Evolutionary conservation across 768 basidiomycete genomes (phyloP), one percentile per base, ranked within the genome.

Genomic region (Suillus lakei): DNA sequence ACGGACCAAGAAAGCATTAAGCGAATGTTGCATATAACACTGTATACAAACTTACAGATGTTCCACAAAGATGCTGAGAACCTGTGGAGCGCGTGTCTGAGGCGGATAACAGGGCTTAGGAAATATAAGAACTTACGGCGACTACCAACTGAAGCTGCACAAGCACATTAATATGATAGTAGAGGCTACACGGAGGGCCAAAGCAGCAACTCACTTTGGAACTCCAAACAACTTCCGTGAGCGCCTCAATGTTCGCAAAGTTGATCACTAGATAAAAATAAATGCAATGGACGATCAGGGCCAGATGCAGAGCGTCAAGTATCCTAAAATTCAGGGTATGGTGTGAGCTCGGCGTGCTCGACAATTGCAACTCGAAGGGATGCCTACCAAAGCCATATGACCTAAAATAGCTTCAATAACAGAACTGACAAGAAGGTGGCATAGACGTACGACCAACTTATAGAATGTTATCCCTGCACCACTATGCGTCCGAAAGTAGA

Each of bases 201-300:
- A 56, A 36, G n/a, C 6, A 36, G 15, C 4, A 13, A 46, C 61
- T 50, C 16, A 54, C 61, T 36, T 62, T 46, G 30, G 63, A 39
- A n/a, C 41, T 28, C 80, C 79, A 79, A 30, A 71, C 77, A 4
- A 78, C 73, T 9, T 62, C 70, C 8, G 72, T 60, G 36, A 81
- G 62, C 28, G 70, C 71, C 9, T 60, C 1, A 2, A 76, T 74
- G 65, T 78, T 76, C 38, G 61, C 70, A 58, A 74, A 79, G 60
- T 76, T 80, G 12, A 68, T 71, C 53, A 82, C 73, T 41, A 78
- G 63, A 70, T 81, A 81, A 64, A 71, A 75, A 67, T 82, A 80
- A 10, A 80, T 32, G 28, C 70, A 70, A 61, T 80, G 78, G 3
- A 76, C 73, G 32, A 79, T 68, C n/a, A 81, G 70, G 0, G 70